phyloP scores from a whole-genome alignment of 192 early-diverging fungal species.

The Gonapodya prolifera region DNA sequence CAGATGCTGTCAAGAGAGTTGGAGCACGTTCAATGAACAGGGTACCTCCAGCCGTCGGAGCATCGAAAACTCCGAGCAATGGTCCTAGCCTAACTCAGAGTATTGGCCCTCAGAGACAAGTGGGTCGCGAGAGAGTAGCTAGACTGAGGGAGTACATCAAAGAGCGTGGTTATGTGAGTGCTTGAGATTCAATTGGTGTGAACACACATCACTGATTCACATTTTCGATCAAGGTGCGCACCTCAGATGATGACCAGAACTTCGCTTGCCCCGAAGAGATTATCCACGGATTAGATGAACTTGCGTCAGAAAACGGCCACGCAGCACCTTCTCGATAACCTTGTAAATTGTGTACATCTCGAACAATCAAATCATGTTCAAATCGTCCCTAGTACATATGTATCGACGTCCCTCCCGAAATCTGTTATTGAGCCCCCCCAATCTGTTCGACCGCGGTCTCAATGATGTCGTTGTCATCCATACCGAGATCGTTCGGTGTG shows the following conservation, averaged over 20 bases:
- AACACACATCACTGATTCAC: not conserved
- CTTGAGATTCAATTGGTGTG: not conserved
- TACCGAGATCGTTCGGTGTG: constrained; percentile 77
- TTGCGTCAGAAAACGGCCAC: too few species aligned
- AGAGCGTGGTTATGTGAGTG: not conserved
- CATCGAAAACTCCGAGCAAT: not conserved
- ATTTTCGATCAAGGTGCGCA: not conserved
- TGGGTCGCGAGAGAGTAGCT: not conserved
- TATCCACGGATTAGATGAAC: not conserved
- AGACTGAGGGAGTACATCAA: not conserved
- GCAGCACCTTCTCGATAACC: too few species aligned
- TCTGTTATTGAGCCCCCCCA: constrained; percentile 41
- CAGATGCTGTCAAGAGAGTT: not conserved
- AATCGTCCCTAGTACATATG: not conserved
- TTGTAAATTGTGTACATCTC: not conserved
- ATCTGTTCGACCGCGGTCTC: constrained; percentile 91
- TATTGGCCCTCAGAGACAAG: not conserved
- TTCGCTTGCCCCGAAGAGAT: not conserved
- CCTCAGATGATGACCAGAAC: not conserved
- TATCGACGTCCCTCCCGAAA: too few species aligned
- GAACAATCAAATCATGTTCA: not conserved
- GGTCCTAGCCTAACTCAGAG: not conserved
- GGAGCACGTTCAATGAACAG: not conserved
- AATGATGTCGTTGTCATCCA: constrained; percentile 93
- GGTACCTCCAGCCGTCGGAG: not conserved